phyloP scores from a whole-genome alignment of 768 basidiomycete genomes.

The Mycena indigotica region DNA sequence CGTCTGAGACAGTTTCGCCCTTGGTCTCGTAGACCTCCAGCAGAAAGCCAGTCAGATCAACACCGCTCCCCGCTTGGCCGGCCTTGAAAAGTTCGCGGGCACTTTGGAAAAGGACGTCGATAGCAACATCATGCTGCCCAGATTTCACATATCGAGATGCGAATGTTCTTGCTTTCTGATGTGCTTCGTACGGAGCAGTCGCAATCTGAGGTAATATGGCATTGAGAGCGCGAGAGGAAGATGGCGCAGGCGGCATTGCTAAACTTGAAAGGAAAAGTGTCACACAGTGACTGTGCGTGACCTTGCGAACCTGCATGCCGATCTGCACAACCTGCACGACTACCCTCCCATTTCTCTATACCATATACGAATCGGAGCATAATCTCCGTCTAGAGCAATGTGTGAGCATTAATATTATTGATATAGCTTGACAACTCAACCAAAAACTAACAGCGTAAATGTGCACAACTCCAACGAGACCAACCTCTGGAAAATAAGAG shows the following conservation, averaged over 20 bases:
- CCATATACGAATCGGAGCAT: slow-evolving; percentile 75
- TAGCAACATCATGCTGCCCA: slow-evolving; percentile 79
- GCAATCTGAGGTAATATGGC: slow-evolving; percentile 76
- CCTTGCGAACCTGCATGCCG: slow-evolving; percentile 51
- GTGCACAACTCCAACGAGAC: neutral
- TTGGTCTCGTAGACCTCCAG: slow-evolving; percentile 82
- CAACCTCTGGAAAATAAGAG: neutral
- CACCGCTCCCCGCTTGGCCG: slow-evolving; percentile 87
- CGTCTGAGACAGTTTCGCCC: slow-evolving; percentile 70
- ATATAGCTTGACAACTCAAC: slow-evolving; percentile 9
- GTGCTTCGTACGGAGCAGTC: slow-evolving; percentile 85
- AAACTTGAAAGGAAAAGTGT: neutral
- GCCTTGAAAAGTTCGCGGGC: slow-evolving; percentile 86
- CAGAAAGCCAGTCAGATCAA: slow-evolving; percentile 79
- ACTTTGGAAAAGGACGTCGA: slow-evolving; percentile 90
- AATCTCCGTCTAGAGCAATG: slow-evolving; percentile 85
- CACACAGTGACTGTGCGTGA: neutral
- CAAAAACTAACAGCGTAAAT: slow-evolving; percentile 1
- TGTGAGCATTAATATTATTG: slow-evolving; percentile 53
- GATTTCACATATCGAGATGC: slow-evolving; percentile 86
- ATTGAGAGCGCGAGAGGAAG: slow-evolving; percentile 68
- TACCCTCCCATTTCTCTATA: slow-evolving; percentile 71
- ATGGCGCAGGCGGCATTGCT: slow-evolving; percentile 18
- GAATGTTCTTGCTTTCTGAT: slow-evolving; percentile 96
- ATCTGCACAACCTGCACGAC: slow-evolving; percentile 78